Evolutionary conservation across 306 rosid genomes (phyloP).

Genomic region (Prunus dulcis): DNA sequence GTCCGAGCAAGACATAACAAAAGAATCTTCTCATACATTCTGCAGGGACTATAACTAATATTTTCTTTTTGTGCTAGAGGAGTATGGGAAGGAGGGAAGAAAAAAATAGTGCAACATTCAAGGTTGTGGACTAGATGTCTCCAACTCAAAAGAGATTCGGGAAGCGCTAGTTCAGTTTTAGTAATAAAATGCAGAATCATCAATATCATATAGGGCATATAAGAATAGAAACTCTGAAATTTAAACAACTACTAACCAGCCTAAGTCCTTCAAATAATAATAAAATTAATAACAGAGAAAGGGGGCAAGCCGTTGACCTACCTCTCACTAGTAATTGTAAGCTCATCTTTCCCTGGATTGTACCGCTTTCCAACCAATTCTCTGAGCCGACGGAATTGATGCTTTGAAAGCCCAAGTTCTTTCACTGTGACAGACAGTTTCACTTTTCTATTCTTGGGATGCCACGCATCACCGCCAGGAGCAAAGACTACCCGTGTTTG

Average conservation of each 20-base stretch:
- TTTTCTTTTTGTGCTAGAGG: background rate
- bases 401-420: slow-evolving; percentile 86
- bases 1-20: background rate
- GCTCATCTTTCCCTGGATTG: slow-evolving; percentile 93
- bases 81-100: background rate
- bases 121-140: background rate
- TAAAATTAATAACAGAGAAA: background rate
- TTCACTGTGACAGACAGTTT: slow-evolving; percentile 84
- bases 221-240: background rate
- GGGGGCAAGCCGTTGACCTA: slow-evolving; percentile 21
- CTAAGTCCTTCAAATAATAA: background rate
- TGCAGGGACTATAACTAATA: no score
- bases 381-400: slow-evolving; percentile 77
- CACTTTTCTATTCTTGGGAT: slow-evolving; percentile 91
- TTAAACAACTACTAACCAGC: slow-evolving; percentile 7
- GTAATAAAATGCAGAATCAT: background rate
- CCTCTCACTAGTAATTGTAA: slow-evolving; percentile 89
- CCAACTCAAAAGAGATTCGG: background rate
- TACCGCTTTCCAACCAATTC: slow-evolving; percentile 92
- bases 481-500: slow-evolving; percentile 77
- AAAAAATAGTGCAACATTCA: background rate
- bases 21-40: background rate
- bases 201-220: slow-evolving; percentile 1
- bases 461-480: slow-evolving; percentile 99
- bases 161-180: background rate